Evolutionary conservation across 345 rosid genomes (phyloP), one percentile per base, ranked within the genome.

Genomic region (Arabis hirsuta): DNA sequence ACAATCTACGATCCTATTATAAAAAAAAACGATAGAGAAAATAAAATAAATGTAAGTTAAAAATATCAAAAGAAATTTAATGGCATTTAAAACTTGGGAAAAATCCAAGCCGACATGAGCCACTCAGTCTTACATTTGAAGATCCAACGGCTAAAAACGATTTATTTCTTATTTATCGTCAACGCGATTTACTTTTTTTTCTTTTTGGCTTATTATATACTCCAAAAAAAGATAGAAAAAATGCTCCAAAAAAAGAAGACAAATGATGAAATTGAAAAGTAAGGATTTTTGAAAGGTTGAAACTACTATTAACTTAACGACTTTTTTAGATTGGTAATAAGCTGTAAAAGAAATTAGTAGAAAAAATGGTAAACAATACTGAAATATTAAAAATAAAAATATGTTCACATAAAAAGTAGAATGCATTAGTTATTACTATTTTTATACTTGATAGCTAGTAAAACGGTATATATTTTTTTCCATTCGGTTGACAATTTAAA

Each of bases 71-170:
- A 52, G 45, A 32, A 56, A 46, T 6, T 34, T 7, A 56, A 34
- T 24, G 52, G 22, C 55, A 55, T 43, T 41, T 43, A 44, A 31
- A 55, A 20, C 5, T 36, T 46, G 52, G 22, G n/a, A 42, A 59
- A 60, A 71, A 53, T 5, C 13, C 46, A 53, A 61, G 38, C 52
- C 75, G 68, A 71, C 61, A 61, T 61, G 14, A 52, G 32, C 31
- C 7, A 19, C 16, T 16, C 16, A 16, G 27, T 12, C 63, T 13
- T 5, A 13, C 20, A 12, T 7, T 27, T 8, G 65, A 45, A 29
- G 53, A 80, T 76, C 79, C 56, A 57, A 80, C 82, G 84, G 79
- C 76, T 73, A 73, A 73, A 34, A 65, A 65, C 36, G 34, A 52
- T 45, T 51, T 3, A 58, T 56, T 77, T 69, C 64, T 62, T 73